These are phyloP conservation scores for Raffaelea ambrosiae DNA, from an alignment of 2,329 filamentous ascomycete species.

Conservation along the genomic window DNA sequence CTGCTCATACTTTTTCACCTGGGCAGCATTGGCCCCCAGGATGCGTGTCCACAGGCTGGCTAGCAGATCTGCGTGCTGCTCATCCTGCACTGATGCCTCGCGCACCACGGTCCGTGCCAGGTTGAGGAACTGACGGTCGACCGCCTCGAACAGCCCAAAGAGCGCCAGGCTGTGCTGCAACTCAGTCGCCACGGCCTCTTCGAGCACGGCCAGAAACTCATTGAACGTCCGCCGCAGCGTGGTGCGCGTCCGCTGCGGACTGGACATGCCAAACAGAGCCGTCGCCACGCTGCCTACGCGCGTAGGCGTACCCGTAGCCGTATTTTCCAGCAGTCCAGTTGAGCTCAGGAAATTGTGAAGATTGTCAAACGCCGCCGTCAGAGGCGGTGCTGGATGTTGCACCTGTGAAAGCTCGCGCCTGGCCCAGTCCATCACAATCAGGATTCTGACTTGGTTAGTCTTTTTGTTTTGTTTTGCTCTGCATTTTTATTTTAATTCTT, in stretches of 20 bases:
- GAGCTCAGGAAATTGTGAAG: conserved; percentile 68
- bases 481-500: too few species aligned
- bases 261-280: conserved; percentile 69
- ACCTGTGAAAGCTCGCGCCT: conserved; percentile 72
- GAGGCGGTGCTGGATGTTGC: conserved; percentile 46
- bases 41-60: conserved; percentile 79
- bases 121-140: conserved; percentile 85
- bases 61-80: conserved; percentile 71
- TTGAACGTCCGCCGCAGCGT: conserved; percentile 81
- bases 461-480: too few species aligned
- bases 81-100: conserved; percentile 74
- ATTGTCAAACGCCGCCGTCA: conserved; percentile 72
- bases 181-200: conserved; percentile 82
- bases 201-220: conserved; percentile 78
- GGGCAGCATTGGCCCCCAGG: conserved; percentile 64
- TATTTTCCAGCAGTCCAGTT: conserved; percentile 50
- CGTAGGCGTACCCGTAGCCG: conserved; percentile 49
- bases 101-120: conserved; percentile 77
- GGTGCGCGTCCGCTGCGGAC: conserved; percentile 68
- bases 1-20: conserved; percentile 84
- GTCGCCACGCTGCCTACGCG: conserved; percentile 60
- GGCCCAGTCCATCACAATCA: conserved; percentile 95
- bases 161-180: conserved; percentile 70
- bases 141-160: conserved; percentile 83
- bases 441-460: conserved; percentile 46